Conservation (phyloP, 257 asterid genomes). For the Asclepias syriaca region DNA sequence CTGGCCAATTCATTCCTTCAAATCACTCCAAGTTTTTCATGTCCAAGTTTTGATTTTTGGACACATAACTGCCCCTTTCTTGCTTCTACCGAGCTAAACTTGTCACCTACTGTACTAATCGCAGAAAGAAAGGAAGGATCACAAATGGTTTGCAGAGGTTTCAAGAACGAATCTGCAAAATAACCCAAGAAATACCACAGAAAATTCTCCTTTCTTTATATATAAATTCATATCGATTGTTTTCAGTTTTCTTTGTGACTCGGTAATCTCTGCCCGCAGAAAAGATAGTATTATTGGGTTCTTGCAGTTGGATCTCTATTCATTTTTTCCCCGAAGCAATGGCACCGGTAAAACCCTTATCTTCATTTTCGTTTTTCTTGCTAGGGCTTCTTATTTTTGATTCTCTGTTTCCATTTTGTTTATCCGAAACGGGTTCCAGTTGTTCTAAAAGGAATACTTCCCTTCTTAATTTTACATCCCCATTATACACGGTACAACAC, state of each 20-base stretch:
- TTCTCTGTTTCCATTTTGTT: slow-evolving; percentile 28
- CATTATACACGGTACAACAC: slow-evolving; percentile 87
- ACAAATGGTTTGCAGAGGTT: not conserved
- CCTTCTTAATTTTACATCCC: slow-evolving; percentile 64
- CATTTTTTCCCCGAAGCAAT: slow-evolving; percentile 11
- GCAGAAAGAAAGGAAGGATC: not conserved
- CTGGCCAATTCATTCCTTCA: not conserved
- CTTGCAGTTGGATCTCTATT: slow-evolving; percentile 10
- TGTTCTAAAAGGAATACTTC: slow-evolving; percentile 57
- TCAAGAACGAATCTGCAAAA: not conserved
- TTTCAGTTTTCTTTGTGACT: not conserved
- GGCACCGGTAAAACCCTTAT: slow-evolving; percentile 14
- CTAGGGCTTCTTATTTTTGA: slow-evolving; percentile 22
- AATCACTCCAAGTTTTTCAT: not conserved
- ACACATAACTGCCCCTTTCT: not conserved
- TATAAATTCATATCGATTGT: not conserved
- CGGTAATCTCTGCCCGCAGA: not conserved
- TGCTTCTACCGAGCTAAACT: not conserved
- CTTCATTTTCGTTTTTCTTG: not conserved
- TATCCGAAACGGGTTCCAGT: slow-evolving; percentile 47
- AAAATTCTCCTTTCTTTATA: not conserved
- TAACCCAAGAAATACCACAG: not conserved
- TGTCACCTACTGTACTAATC: slow-evolving; percentile 1
- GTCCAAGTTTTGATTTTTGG: not conserved
- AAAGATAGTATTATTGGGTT: not conserved